phyloP scores from a whole-genome alignment of 1,284 basidiomycete species.

The Anthracocystis panici-leucophaei region DNA sequence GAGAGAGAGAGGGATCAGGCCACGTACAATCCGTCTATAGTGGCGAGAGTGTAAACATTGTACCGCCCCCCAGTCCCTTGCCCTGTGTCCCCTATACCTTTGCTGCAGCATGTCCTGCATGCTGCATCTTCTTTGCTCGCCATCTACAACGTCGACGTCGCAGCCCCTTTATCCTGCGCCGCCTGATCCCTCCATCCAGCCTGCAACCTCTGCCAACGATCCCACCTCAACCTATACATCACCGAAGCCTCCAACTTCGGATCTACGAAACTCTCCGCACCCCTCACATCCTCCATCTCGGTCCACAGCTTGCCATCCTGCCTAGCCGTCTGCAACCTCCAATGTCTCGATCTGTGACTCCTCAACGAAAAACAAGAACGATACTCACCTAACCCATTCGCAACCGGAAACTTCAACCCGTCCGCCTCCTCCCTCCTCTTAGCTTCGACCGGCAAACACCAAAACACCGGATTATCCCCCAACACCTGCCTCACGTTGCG shows the following conservation, averaged over 20 bases:
- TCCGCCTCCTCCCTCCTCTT: conserved; percentile 73
- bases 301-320: conserved; percentile 3
- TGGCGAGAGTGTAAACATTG: conserved; percentile 1
- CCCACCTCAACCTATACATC: conserved; percentile 45
- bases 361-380: background rate
- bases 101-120: background rate
- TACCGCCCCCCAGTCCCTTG: background rate
- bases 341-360: conserved; percentile 14
- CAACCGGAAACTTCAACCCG: conserved; percentile 77
- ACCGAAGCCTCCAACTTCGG: conserved; percentile 34
- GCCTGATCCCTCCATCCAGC: conserved; percentile 1
- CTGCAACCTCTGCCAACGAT: conserved; percentile 31
- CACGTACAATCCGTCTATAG: conserved; percentile 14
- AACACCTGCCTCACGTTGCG: conserved; percentile 82
- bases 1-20: background rate
- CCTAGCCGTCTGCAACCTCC: conserved; percentile 10
- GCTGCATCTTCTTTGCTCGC: background rate
- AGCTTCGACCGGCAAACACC: conserved; percentile 80
- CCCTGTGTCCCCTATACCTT: background rate
- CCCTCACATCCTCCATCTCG: background rate
- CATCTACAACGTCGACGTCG: background rate
- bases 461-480: conserved; percentile 79
- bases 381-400: conserved; percentile 24
- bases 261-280: conserved; percentile 20
- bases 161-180: background rate